These are phyloP conservation scores for Flaveria linearis DNA, from an alignment of 129 eudicot species.

Conservation along the genomic window DNA sequence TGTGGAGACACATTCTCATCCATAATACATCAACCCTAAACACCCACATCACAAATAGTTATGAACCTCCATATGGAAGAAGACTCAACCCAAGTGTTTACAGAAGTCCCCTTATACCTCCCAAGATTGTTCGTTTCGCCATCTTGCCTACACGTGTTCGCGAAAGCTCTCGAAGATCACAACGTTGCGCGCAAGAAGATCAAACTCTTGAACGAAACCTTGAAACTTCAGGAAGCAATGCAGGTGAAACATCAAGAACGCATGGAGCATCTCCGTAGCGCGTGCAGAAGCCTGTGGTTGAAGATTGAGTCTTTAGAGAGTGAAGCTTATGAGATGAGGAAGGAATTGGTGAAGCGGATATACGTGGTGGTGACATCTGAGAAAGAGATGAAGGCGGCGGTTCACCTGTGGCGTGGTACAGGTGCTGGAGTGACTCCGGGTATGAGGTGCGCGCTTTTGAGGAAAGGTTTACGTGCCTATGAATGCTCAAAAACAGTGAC, in stretches of 20 bases:
- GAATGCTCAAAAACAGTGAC: not conserved
- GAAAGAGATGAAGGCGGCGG: conserved; percentile 1
- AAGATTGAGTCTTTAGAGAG: not conserved
- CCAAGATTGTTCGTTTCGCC: conserved; percentile 1
- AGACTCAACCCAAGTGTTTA: not conserved
- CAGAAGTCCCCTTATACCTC: not conserved
- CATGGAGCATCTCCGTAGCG: not conserved
- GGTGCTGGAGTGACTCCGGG: not conserved
- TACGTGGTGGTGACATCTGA: not conserved
- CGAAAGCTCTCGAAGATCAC: not conserved
- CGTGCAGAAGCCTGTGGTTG: not conserved
- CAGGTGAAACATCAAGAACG: not conserved
- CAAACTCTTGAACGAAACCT: not conserved
- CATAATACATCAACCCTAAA: too few relatives aligned
- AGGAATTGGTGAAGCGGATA: not conserved
- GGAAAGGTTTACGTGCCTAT: not conserved
- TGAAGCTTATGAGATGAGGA: conserved; percentile 6
- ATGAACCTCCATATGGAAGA: too few relatives aligned
- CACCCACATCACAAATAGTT: too few relatives aligned
- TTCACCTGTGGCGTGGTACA: not conserved
- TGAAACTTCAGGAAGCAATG: not conserved
- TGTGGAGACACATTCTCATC: too few relatives aligned
- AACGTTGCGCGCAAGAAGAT: not conserved
- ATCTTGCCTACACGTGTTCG: not conserved
- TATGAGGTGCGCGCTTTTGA: not conserved